Base-by-base conservation (phyloP, 2,329 filamentous ascomycete species). In the Huntiella moniliformis region DNA sequence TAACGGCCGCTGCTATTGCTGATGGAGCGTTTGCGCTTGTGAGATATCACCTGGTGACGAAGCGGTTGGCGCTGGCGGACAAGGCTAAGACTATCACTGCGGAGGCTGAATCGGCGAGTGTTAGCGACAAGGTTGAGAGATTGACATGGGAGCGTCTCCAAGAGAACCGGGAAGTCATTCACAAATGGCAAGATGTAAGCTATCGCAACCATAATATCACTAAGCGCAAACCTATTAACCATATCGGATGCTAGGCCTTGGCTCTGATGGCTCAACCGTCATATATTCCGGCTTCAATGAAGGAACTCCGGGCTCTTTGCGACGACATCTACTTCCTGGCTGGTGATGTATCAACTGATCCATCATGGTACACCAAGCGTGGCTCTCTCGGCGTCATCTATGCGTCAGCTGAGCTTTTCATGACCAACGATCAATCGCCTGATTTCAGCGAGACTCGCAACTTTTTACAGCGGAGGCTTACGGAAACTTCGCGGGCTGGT, bases 291-390 rank as follows among this genome's bases (percentile, higher is more conserved):
- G 64, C 74, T 6, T 87, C 86, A 0, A 59, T 95, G 3, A 70
- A 70, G 38, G 91, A 96, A 63, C 73, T 98, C 3, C 77, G 81
- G 37, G 67, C 73, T 42, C 74, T 98, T 4, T 73, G 81, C n/a
- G 88, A 95, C 59, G 91, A 98, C 60, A 92, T 98, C 44, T 83
- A 82, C 70, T 86, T 82, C 56, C 73, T 94, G 3, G 75, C 88
- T 0, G 84, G 85, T 43, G 91, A 96, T 60, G 68, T 65, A 16
- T 73, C 78, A 16, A 82, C 95, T 50, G 87, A 96, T 60, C 73
- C 75, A 3, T 79, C 77, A 4, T 98, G 91, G 91, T 98, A 98
- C 56, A 66, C 70, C 47, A 75, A 75, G 57, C 70, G 73, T 42
- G 71, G 65, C 3, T 67, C 67, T 15, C 60, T 76, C 7, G 71